phyloP scores from a whole-genome alignment of 192 early-diverging fungal genomes.

The Podila verticillata region DNA sequence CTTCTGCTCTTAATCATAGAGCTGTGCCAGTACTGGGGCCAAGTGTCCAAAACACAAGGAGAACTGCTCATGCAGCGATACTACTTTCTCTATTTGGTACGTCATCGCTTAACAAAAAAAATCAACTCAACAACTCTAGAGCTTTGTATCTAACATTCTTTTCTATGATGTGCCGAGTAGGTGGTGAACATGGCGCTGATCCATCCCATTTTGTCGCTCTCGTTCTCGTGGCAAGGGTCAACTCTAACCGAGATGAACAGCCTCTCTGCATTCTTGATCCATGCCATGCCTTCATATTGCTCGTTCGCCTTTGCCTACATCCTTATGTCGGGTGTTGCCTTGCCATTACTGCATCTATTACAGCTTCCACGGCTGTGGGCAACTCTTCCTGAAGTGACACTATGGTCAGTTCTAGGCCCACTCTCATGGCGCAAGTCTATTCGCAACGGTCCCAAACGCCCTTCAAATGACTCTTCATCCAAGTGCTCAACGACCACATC shows the following conservation, averaged over 20 bases:
- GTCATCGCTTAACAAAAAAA: too few species aligned
- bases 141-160: neutral
- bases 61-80: conserved; percentile 16
- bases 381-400: conserved; percentile 16
- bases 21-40: conserved; percentile 25
- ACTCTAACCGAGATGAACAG: neutral
- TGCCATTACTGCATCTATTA: conserved; percentile 18
- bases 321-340: conserved; percentile 10
- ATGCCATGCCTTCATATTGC: conserved; percentile 40
- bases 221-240: conserved; percentile 24
- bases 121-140: too few species aligned
- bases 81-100: conserved; percentile 27
- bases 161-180: neutral
- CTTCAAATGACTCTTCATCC: too few species aligned
- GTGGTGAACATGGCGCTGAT: conserved; percentile 4
- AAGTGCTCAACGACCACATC: neutral
- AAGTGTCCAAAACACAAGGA: conserved; percentile 19
- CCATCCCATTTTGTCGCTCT: conserved; percentile 18
- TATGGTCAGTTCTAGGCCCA: conserved; percentile 26
- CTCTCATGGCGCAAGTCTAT: conserved; percentile 33
- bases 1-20: neutral
- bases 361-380: conserved; percentile 26
- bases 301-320: conserved; percentile 23
- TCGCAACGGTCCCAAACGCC: too few species aligned
- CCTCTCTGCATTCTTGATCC: conserved; percentile 6